Percentiles rank a stretch among this genome's conserved stretches.
These are phyloP conservation scores for Neolentinus lepideus DNA, from an alignment of 1,284 basidiomycete genomes.

Conservation along the genomic window DNA sequence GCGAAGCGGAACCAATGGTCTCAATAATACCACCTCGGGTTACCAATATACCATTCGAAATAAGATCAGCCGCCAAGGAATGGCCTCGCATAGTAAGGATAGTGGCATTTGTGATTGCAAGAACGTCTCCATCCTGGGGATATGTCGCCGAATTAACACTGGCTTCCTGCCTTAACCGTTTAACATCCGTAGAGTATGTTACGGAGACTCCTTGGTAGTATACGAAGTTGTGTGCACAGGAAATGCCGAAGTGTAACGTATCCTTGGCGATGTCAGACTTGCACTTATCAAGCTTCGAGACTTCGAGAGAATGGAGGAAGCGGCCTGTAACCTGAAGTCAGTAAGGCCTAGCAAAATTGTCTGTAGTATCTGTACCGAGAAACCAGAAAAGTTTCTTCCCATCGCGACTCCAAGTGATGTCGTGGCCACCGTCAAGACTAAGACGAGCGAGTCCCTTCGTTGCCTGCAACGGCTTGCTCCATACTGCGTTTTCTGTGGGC, in stretches of 20 bases:
- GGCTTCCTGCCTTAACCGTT: conserved; percentile 48
- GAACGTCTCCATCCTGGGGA: conserved; percentile 16
- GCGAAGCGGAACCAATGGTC: conserved; percentile 32
- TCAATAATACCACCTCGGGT: conserved; percentile 50
- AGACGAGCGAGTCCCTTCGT: conserved; percentile 51
- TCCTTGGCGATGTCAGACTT: conserved; percentile 39
- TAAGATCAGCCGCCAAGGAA: conserved; percentile 33
- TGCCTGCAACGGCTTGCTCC: conserved; percentile 63
- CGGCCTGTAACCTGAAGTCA: conserved; percentile 38
- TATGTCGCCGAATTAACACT: conserved; percentile 10
- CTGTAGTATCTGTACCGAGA: conserved; percentile 37
- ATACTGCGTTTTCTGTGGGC: conserved; percentile 37
- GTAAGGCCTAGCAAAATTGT: not conserved
- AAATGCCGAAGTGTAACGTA: conserved; percentile 45
- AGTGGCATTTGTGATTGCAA: conserved; percentile 60
- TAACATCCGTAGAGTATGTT: conserved; percentile 52
- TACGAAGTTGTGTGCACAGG: conserved; percentile 46
- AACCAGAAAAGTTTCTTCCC: conserved; percentile 65
- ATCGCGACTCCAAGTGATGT: conserved; percentile 52
- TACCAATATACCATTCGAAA: conserved; percentile 42
- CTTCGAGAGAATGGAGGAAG: conserved; percentile 53
- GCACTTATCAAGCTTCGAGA: conserved; percentile 44
- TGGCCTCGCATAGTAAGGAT: conserved; percentile 57
- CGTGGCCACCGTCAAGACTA: conserved; percentile 67
- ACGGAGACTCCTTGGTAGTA: conserved; percentile 50